Evolutionary conservation across 306 rosid genomes (phyloP).

Genomic region (Luffa acutangula): DNA sequence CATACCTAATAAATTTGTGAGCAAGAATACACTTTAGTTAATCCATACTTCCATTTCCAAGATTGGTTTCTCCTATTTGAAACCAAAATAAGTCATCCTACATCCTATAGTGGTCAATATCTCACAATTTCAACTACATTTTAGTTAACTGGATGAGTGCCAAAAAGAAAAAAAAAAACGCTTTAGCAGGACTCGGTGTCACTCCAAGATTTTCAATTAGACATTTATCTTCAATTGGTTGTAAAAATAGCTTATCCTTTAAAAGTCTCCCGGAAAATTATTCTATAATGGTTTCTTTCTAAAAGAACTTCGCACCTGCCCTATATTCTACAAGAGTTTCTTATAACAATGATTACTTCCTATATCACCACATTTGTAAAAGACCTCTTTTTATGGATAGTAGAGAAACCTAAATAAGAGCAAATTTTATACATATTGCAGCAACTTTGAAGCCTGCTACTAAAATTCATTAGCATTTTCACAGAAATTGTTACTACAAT

Average conservation of each 20-base stretch:
- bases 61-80: neutral
- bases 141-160: neutral
- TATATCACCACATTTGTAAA: neutral
- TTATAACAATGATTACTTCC: neutral
- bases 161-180: neutral
- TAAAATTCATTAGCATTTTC: neutral
- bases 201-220: neutral
- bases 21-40: neutral
- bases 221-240: neutral
- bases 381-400: neutral
- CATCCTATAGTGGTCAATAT: neutral
- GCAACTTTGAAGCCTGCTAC: neutral
- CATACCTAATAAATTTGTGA: conserved; percentile 50
- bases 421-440: neutral
- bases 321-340: neutral
- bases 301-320: too few relatives aligned
- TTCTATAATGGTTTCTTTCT: neutral
- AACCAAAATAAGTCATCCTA: neutral
- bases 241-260: neutral
- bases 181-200: neutral
- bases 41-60: neutral
- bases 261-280: neutral
- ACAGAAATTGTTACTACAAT: neutral
- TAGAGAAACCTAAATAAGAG: too few relatives aligned
- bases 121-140: neutral